Conservation (phyloP, 2,329 filamentous ascomycete species). For the Tolypocladium album region DNA sequence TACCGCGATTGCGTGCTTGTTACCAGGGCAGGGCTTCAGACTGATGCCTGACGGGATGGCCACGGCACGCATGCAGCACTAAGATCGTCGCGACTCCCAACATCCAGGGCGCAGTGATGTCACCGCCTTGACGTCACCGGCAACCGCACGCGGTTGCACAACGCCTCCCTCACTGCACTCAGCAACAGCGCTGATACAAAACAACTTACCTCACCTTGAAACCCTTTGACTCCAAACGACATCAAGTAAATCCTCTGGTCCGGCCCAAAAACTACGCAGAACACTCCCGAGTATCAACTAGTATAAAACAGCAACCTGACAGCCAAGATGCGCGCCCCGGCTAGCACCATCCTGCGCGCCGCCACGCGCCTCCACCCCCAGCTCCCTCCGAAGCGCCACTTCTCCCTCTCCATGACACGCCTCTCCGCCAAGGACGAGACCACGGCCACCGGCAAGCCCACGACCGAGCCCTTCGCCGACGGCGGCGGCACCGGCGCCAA, state of each 20-base stretch:
- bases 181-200: background rate
- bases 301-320: background rate
- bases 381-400: background rate
- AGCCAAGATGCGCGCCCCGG: background rate
- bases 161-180: background rate
- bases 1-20: background rate
- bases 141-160: background rate
- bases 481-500: slow-evolving; percentile 11
- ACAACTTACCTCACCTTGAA: background rate
- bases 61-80: background rate
- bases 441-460: background rate
- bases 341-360: background rate
- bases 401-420: background rate
- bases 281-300: background rate
- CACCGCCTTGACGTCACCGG: background rate
- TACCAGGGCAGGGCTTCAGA: background rate
- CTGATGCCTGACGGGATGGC: background rate
- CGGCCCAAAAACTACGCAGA: too few relatives aligned
- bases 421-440: background rate
- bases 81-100: slow-evolving; percentile 1
- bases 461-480: background rate
- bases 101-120: background rate
- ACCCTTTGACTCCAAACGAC: background rate
- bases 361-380: background rate
- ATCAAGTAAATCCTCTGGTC: background rate